Conservation (phyloP, 805 yeast genomes). For the Metschnikowia drakensbergensis region DNA sequence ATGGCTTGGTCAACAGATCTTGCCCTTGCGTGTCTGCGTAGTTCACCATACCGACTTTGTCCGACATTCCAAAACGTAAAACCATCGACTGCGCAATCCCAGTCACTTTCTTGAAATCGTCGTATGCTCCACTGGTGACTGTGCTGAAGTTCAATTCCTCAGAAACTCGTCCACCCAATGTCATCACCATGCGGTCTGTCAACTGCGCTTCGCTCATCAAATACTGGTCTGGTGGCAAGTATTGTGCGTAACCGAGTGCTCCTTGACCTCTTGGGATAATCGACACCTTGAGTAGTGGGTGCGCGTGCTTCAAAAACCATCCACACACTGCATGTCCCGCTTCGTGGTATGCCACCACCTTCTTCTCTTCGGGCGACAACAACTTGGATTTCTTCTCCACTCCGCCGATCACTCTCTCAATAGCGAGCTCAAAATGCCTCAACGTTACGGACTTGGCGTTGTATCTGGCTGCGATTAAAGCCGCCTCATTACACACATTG, state of each 20-base stretch:
- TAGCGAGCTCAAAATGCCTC: conserved; percentile 83
- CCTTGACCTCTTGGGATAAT: conserved; percentile 94
- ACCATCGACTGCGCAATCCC: conserved; percentile 90
- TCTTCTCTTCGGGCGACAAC: conserved; percentile 75
- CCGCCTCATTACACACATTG: conserved; percentile 91
- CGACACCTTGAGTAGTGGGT: conserved; percentile 88
- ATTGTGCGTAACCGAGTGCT: conserved; percentile 94
- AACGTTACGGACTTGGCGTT: conserved; percentile 59
- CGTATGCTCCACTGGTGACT: conserved; percentile 89
- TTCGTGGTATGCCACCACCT: conserved; percentile 87
- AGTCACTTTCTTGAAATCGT: conserved; percentile 89
- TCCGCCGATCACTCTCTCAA: conserved; percentile 95
- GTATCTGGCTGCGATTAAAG: conserved; percentile 83
- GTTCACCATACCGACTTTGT: conserved; percentile 64
- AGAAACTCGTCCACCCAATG: conserved; percentile 87
- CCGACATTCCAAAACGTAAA: conserved; percentile 83
- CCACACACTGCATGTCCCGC: conserved; percentile 98
- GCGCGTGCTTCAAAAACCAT: conserved; percentile 85
- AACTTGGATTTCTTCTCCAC: conserved; percentile 80
- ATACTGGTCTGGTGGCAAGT: conserved; percentile 85
- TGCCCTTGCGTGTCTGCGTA: conserved; percentile 48
- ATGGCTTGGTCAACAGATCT: conserved; percentile 54
- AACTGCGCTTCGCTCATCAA: conserved; percentile 73
- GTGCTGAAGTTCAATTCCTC: conserved; percentile 85
- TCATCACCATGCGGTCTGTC: conserved; percentile 85